A percentile compares a stretch with the other conserved stretches of the same genome.
These are phyloP conservation scores for Nannochloropsis oceanica DNA, from an alignment of 108 stramenopile species.

Conservation along the genomic window DNA sequence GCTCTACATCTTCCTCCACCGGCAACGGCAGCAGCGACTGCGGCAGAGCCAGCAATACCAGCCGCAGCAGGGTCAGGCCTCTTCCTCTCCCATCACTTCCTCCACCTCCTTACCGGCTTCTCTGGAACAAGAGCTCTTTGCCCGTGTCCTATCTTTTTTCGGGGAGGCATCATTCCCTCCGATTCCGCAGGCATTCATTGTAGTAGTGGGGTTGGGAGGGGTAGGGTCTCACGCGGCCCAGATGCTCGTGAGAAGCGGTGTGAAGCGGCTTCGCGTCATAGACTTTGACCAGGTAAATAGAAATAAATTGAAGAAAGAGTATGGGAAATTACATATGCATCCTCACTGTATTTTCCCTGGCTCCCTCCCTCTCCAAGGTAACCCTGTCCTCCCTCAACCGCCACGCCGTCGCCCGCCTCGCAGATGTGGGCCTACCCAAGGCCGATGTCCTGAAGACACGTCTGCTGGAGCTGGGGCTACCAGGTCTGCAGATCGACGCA, in stretches of 20 bases:
- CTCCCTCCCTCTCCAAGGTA: conserved; percentile 77
- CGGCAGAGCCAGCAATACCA: background rate
- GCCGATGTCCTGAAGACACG: background rate
- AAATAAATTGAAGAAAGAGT: too few relatives aligned
- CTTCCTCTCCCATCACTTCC: background rate
- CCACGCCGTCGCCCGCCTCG: conserved; percentile 65
- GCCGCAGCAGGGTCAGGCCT: background rate
- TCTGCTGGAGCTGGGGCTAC: conserved; percentile 44
- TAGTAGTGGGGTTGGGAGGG: conserved; percentile 92
- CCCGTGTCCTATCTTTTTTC: conserved; percentile 74
- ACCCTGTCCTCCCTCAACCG: conserved; percentile 89
- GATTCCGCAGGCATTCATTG: conserved; percentile 42
- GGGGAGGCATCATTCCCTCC: conserved; percentile 46
- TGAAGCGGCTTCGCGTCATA: conserved; percentile 64
- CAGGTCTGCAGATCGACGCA: conserved; percentile 28
- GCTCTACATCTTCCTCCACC: background rate
- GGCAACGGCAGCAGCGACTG: background rate
- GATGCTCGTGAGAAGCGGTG: conserved; percentile 85
- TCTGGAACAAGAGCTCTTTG: conserved; percentile 76
- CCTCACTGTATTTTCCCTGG: background rate
- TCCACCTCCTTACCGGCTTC: conserved; percentile 26
- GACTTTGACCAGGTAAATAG: conserved; percentile 74
- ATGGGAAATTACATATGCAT: too few relatives aligned
- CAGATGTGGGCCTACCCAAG: conserved; percentile 21
- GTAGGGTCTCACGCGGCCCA: conserved; percentile 73